Evolutionary conservation across 2,329 filamentous ascomycete genomes (phyloP).

Genomic region (Arthrobotrys megalospora): DNA sequence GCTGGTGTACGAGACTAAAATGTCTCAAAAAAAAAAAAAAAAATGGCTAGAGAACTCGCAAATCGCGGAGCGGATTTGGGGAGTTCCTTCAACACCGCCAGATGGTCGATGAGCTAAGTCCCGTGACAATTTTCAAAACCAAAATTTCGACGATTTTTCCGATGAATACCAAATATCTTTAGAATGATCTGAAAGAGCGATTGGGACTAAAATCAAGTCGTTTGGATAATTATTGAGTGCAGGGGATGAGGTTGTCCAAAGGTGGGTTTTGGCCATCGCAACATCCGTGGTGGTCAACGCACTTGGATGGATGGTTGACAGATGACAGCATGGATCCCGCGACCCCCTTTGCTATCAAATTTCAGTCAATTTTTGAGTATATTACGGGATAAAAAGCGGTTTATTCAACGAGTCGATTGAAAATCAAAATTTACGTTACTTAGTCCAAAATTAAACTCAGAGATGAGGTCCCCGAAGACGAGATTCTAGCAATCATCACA

Average conservation of each 20-base stretch:
- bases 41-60: too few species aligned
- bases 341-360: neutral
- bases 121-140: neutral
- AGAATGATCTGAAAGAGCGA: neutral
- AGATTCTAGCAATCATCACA: too few species aligned
- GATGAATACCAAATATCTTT: neutral
- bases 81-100: too few species aligned
- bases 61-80: too few species aligned
- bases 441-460: neutral
- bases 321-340: too few species aligned
- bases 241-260: neutral
- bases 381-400: neutral
- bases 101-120: neutral
- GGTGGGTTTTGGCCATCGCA: too few species aligned
- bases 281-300: too few species aligned
- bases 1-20: too few species aligned
- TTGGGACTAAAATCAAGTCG: neutral
- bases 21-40: too few species aligned
- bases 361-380: neutral
- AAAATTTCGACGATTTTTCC: neutral
- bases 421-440: neutral
- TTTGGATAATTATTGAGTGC: neutral
- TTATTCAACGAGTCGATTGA: neutral
- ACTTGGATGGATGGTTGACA: too few species aligned
- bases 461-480: neutral